Evolutionary conservation across 2,329 filamentous ascomycete genomes (phyloP).

Genomic region (Chlorencoelia australis): DNA sequence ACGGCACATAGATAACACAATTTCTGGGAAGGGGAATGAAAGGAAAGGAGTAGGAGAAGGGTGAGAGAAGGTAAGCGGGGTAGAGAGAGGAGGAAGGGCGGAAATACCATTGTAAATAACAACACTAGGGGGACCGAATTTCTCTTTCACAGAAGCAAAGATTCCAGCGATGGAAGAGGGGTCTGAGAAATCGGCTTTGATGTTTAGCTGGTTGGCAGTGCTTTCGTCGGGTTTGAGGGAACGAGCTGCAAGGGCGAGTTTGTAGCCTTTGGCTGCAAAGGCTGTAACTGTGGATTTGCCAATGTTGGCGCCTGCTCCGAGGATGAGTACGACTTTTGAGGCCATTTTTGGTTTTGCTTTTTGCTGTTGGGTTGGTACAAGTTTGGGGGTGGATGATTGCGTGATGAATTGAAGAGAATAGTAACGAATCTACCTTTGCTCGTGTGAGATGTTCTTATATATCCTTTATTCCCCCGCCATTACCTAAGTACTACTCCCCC

Average conservation of each 20-base stretch:
- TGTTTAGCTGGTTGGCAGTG: constrained; percentile 24
- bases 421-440: too few relatives aligned
- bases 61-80: constrained; percentile 25
- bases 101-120: constrained; percentile 33
- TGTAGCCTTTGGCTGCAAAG: constrained; percentile 33
- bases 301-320: constrained; percentile 34
- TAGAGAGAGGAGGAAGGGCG: constrained; percentile 2
- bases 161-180: constrained; percentile 10
- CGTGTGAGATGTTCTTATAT: too few relatives aligned
- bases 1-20: too few relatives aligned
- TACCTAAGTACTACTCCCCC: too few relatives aligned
- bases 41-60: too few relatives aligned
- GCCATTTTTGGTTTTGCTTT: too few relatives aligned
- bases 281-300: constrained; percentile 26
- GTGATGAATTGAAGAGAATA: too few relatives aligned
- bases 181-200: constrained; percentile 30
- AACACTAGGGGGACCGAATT: constrained; percentile 30
- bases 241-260: constrained; percentile 31
- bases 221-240: constrained; percentile 19
- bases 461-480: too few relatives aligned
- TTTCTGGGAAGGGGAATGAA: constrained; percentile 25
- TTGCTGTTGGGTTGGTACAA: too few relatives aligned
- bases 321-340: constrained; percentile 27
- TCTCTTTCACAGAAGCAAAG: constrained; percentile 31
- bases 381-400: too few relatives aligned